Conservation (phyloP, 805 yeast species). For the Zygosaccharomyces bisporus region DNA sequence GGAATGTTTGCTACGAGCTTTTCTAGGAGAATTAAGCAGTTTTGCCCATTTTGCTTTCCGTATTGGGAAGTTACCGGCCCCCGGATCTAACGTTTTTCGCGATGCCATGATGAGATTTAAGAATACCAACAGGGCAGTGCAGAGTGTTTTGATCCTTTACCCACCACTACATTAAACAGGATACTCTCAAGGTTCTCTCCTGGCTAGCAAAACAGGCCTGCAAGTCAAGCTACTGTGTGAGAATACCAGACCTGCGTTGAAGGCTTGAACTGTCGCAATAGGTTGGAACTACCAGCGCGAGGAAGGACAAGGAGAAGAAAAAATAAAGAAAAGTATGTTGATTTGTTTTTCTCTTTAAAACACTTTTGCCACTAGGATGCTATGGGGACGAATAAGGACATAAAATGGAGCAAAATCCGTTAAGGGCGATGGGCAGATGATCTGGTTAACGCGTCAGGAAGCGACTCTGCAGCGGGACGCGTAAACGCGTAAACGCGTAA, state of each 20-base stretch:
- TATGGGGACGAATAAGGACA: not conserved
- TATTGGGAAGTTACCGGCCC: not conserved
- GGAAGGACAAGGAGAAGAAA: not conserved
- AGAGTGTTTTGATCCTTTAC: not conserved
- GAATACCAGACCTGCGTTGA: not conserved
- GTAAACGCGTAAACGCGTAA: not conserved
- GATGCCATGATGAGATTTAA: slow-evolving; percentile 1
- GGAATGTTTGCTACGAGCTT: not conserved
- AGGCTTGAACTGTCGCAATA: not conserved
- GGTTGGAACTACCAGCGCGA: not conserved
- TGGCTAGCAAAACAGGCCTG: not conserved
- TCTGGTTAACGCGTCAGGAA: not conserved
- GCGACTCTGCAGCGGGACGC: not conserved
- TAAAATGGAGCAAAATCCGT: not conserved
- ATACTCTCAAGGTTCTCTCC: not conserved
- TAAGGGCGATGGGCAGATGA: not conserved
- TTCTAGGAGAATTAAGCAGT: not conserved
- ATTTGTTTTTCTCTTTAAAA: not conserved
- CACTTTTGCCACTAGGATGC: not conserved
- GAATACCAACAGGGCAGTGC: not conserved
- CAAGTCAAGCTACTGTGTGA: not conserved
- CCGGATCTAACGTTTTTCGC: not conserved
- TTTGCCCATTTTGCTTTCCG: not conserved
- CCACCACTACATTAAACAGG: not conserved
- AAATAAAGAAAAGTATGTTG: not conserved